Evolutionary conservation across 371 early-diverging fungal genomes (phyloP), one percentile per base, ranked within the genome.

Genomic region (Rhizopus arrhizus): DNA sequence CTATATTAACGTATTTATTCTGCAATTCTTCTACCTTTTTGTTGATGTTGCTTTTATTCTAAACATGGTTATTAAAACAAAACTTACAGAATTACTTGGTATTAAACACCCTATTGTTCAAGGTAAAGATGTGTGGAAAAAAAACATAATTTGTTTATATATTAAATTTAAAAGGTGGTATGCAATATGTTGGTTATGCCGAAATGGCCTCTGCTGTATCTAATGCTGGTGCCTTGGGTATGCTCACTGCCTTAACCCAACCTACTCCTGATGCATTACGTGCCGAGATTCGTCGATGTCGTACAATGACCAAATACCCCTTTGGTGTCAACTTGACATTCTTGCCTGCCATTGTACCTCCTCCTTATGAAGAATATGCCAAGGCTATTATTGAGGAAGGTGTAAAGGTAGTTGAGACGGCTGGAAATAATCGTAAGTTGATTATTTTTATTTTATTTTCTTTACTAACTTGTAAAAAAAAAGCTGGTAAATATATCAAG

Each of bases 171-270:
- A 3, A 28, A 67, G 70, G 70, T 62, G 70, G 70, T 49, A 69
- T 69, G 70, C 70, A 69, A 57, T 62, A 62, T 35, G 88, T 91
- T 38, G 92, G 92, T 43, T 83, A 84, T 0, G 89, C 90, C 34
- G 92, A 90, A 61, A 75, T 90, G 64, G 92, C 88, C 9, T 80
- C 87, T 46, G 92, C 98, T 62, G 95, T 98, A 45, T 95, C 95
- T 36, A 98, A 98, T 80, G 98, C 97, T 54, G 98, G 98, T 53
- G 95, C 93, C 34, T 92, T 95, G 66, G 98, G 98, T 47, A 90
- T 95, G 13, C 69, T 98, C 67, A 89, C 88, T 69, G 97, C 95
- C 36, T 85, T 64, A 81, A 90, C 92, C 11, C 91, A 91, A 64
- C 92, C 92, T 43, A 90, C 92, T n/a, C 92, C 92, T n/a, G 90